Evolutionary conservation across 108 stramenopile species (phyloP).

Genomic region (Nitzschia sp.): DNA sequence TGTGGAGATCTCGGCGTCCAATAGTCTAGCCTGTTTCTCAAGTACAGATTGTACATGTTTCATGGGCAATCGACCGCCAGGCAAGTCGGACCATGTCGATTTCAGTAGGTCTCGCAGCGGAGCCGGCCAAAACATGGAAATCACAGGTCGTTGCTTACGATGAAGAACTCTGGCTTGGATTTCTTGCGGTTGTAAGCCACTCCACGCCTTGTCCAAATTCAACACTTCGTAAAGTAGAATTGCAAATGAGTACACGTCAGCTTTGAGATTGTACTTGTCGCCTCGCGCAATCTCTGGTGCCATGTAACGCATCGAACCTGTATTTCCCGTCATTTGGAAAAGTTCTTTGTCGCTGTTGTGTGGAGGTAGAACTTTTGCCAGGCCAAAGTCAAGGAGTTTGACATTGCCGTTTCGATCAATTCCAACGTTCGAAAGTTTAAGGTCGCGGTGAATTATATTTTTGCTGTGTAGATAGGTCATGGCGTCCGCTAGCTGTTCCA

Average conservation of each 20-base stretch:
- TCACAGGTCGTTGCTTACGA: constrained; percentile 26
- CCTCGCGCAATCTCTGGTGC: constrained; percentile 54
- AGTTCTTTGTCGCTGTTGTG: constrained; percentile 18
- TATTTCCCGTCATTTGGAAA: constrained; percentile 34
- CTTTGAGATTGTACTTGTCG: constrained; percentile 44
- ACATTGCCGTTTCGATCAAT: constrained; percentile 16
- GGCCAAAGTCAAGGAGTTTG: constrained; percentile 46
- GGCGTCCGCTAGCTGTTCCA: constrained; percentile 21
- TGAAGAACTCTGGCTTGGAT: constrained; percentile 16
- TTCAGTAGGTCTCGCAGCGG: constrained; percentile 25
- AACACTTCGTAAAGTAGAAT: constrained; percentile 49
- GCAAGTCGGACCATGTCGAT: constrained; percentile 35
- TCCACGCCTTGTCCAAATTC: constrained; percentile 33
- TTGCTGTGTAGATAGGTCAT: constrained; percentile 33
- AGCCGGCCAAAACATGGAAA: constrained; percentile 39
- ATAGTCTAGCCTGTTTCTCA: neutral
- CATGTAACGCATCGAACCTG: constrained; percentile 47
- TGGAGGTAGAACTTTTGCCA: constrained; percentile 41
- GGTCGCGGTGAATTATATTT: constrained; percentile 34
- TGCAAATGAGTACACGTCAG: constrained; percentile 60
- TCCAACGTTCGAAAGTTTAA: constrained; percentile 43
- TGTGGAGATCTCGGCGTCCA: neutral
- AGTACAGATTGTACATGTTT: constrained; percentile 23
- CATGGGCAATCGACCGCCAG: constrained; percentile 29
- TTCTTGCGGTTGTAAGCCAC: constrained; percentile 21